Evolutionary conservation across 768 basidiomycete genomes (phyloP).

Genomic region (Psilocybe cubensis): DNA sequence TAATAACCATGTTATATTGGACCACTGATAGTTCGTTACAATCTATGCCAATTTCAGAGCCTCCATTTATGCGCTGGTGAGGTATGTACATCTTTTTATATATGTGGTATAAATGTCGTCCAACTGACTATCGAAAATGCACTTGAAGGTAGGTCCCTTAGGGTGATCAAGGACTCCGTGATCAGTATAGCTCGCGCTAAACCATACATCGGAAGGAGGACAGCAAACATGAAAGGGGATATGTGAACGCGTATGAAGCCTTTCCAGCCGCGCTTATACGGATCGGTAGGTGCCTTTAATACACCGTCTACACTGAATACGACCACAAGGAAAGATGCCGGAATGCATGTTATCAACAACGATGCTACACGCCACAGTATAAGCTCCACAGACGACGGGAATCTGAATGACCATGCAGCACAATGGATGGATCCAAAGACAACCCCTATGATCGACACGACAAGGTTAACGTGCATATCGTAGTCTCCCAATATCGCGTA

Average conservation of each 20-base stretch:
- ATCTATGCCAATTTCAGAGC: too few species aligned
- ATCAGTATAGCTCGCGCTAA: conserved; percentile 2
- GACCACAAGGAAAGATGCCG: conserved; percentile 3
- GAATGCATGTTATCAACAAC: conserved; percentile 3
- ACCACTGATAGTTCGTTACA: too few species aligned
- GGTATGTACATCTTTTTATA: too few species aligned
- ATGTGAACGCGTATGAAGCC: not conserved
- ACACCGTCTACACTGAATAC: not conserved
- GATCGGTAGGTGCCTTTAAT: not conserved
- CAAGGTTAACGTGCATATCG: conserved; percentile 1
- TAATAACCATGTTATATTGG: too few species aligned
- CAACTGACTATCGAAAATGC: conserved; percentile 1
- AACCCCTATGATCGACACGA: conserved; percentile 9
- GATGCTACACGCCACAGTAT: conserved; percentile 1
- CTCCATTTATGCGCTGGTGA: too few species aligned
- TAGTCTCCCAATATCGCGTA: not conserved
- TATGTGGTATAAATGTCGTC: conserved; percentile 9
- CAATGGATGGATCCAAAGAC: conserved; percentile 16
- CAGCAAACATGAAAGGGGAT: not conserved
- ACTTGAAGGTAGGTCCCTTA: not conserved
- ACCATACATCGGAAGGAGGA: not conserved
- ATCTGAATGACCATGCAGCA: conserved; percentile 11
- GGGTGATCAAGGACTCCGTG: not conserved
- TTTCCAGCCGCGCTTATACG: not conserved
- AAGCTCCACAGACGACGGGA: conserved; percentile 8